A percentile compares a stretch with the other conserved stretches of the same genome.
phyloP scores from a whole-genome alignment of 768 basidiomycete genomes.

The Rhizopogon vulgaris region DNA sequence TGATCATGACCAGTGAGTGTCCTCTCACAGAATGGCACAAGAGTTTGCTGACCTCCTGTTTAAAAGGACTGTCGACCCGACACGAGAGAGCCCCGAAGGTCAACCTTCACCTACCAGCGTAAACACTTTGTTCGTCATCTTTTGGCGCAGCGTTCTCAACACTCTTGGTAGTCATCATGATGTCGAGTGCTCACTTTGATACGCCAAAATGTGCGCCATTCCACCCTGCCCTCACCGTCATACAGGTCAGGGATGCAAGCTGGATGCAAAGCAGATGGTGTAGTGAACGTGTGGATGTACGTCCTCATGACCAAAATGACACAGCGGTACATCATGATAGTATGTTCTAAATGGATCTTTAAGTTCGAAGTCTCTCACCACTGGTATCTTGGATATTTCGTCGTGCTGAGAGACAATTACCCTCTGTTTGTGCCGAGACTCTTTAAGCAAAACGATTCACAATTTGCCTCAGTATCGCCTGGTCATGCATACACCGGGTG shows the following conservation, averaged over 20 bases:
- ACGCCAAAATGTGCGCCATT: conserved; percentile 36
- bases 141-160: neutral
- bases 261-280: conserved; percentile 70
- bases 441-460: no score
- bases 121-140: conserved; percentile 15
- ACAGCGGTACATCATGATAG: no score
- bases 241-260: conserved; percentile 78
- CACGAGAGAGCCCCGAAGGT: conserved; percentile 25
- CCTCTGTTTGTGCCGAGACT: no score
- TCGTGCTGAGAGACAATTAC: neutral
- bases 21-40: conserved; percentile 63
- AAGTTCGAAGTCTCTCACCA: no score
- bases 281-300: conserved; percentile 55
- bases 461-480: no score
- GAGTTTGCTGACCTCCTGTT: conserved; percentile 51
- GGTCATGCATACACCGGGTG: no score
- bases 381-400: no score
- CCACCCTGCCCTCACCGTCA: conserved; percentile 58
- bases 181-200: conserved; percentile 64
- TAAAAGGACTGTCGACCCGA: conserved; percentile 1
- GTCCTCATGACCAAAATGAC: conserved; percentile 28
- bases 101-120: conserved; percentile 65
- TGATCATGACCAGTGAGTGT: conserved; percentile 64
- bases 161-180: conserved; percentile 24
- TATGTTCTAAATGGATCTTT: no score